These are phyloP conservation scores for Nitzschia sp. DNA, from an alignment of 108 stramenopile genomes.

Conservation along the genomic window DNA sequence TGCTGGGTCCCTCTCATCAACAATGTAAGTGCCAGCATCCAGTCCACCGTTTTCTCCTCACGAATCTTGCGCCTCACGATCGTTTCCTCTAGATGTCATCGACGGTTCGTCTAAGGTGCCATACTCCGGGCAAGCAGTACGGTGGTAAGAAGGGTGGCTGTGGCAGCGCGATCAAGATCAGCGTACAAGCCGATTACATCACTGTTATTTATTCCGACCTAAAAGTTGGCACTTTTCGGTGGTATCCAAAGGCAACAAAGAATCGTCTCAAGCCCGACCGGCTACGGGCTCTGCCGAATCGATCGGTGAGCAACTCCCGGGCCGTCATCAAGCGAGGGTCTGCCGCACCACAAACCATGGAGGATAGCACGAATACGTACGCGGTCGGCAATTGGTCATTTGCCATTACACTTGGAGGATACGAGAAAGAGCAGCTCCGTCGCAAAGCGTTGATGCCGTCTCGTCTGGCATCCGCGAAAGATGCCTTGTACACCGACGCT, in stretches of 20 bases:
- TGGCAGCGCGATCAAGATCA: constrained; percentile 63
- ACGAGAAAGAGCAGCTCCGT: constrained; percentile 44
- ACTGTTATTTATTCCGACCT: constrained; percentile 72
- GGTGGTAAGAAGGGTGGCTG: constrained; percentile 49
- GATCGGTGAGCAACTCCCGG: constrained; percentile 35
- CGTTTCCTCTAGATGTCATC: constrained; percentile 29
- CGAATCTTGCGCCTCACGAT: neutral
- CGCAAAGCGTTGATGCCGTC: constrained; percentile 29
- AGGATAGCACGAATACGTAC: constrained; percentile 13
- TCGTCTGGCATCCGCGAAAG: constrained; percentile 31
- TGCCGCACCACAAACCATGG: constrained; percentile 31
- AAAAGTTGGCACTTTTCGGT: constrained; percentile 73
- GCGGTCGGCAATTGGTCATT: constrained; percentile 64
- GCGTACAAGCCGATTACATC: constrained; percentile 50
- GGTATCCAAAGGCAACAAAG: constrained; percentile 34
- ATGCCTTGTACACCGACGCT: constrained; percentile 53
- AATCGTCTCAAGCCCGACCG: constrained; percentile 60
- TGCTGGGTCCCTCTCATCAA: constrained; percentile 58
- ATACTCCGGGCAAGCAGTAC: constrained; percentile 78
- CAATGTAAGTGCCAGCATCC: constrained; percentile 32
- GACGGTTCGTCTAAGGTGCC: constrained; percentile 49
- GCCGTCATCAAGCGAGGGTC: constrained; percentile 49
- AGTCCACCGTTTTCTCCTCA: neutral
- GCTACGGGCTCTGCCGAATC: constrained; percentile 46
- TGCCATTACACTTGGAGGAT: constrained; percentile 63